phyloP scores from a whole-genome alignment of 2,329 filamentous ascomycete species.

The Paraconiothyrium sp. region DNA sequence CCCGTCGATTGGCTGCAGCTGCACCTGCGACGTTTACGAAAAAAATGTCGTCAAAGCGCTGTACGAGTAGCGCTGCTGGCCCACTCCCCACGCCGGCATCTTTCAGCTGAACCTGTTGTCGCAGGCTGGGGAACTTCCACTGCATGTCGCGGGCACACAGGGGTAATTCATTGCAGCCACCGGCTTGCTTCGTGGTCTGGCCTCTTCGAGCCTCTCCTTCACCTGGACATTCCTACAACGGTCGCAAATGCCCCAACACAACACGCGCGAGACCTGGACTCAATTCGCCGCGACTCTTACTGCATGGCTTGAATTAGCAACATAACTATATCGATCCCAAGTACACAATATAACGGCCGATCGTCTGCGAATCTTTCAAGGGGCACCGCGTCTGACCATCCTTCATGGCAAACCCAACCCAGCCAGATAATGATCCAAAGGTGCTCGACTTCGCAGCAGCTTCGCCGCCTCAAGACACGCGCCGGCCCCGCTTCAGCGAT shows the following conservation, averaged over 20 bases:
- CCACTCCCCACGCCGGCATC: constrained; percentile 1
- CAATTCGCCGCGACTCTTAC: not conserved
- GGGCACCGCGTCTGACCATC: not conserved
- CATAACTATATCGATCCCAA: not conserved
- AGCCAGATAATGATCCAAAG: constrained; percentile 26
- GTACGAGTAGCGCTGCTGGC: not conserved
- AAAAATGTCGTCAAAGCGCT: constrained; percentile 1
- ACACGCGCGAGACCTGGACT: not conserved
- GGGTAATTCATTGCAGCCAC: not conserved
- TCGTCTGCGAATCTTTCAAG: not conserved
- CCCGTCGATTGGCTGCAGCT: not conserved
- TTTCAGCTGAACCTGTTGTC: constrained; percentile 7
- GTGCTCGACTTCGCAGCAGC: constrained; percentile 45
- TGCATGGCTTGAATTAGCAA: not conserved
- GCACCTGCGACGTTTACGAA: no score
- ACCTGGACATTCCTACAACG: not conserved
- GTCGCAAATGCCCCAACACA: constrained; percentile 9
- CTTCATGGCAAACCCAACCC: constrained; percentile 36
- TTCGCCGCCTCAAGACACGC: constrained; percentile 24
- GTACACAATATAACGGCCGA: not conserved
- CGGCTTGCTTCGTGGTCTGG: not conserved
- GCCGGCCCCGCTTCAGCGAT: constrained; percentile 11
- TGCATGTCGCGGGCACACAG: constrained; percentile 4
- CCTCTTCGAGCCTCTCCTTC: not conserved
- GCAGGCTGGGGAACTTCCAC: not conserved